Evolutionary conservation across 768 basidiomycete genomes (phyloP).

Genomic region (Lentinula lateritia): DNA sequence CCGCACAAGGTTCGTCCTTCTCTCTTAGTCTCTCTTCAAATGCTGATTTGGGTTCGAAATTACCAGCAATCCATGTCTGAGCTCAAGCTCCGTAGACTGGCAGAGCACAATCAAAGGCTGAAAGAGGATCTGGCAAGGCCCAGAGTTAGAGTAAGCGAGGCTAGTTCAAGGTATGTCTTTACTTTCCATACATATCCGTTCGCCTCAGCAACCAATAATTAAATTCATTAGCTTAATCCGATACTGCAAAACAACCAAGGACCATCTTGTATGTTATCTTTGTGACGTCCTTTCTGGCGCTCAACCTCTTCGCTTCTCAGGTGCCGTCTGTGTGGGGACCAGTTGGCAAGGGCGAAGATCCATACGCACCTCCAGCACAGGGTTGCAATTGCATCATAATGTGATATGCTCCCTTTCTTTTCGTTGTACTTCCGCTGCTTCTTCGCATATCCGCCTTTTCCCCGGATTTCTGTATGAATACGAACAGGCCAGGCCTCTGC

Average conservation of each 20-base stretch:
- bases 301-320: conserved; percentile 29
- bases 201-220: not conserved
- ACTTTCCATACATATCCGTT: not conserved
- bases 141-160: conserved; percentile 89
- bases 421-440: not conserved
- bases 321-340: conserved; percentile 95
- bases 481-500: not conserved
- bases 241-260: conserved; percentile 91
- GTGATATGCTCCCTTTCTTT: conserved; percentile 28
- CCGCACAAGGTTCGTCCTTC: conserved; percentile 55
- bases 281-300: conserved; percentile 6
- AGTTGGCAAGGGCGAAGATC: conserved; percentile 84
- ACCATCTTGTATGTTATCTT: conserved; percentile 65
- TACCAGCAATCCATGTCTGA: conserved; percentile 83
- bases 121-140: conserved; percentile 60
- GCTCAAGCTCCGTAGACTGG: conserved; percentile 70
- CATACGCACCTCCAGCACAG: conserved; percentile 78
- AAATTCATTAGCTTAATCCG: conserved; percentile 66
- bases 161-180: conserved; percentile 68
- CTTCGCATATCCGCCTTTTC: not conserved
- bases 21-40: not conserved
- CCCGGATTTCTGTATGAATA: not conserved
- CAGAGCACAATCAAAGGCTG: conserved; percentile 68
- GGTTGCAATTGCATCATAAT: conserved; percentile 71
- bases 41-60: not conserved